Conservation (phyloP, 345 rosid species). For the Salix suchowensis region DNA sequence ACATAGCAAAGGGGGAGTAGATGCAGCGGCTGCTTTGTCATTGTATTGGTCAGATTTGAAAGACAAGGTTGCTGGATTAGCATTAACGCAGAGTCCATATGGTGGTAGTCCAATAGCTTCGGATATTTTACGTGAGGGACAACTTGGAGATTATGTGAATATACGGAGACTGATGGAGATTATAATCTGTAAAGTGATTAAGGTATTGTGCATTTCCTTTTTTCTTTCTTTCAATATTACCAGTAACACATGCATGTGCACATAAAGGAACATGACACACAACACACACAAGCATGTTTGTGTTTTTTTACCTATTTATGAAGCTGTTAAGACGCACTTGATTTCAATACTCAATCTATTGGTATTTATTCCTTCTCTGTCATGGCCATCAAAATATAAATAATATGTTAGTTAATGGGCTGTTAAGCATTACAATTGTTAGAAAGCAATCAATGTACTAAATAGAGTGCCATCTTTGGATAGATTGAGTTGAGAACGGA, state of each 20-base stretch:
- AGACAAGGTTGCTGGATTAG: conserved; percentile 93
- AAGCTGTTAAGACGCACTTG: neutral
- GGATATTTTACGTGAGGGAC: conserved; percentile 89
- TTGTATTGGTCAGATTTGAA: conserved; percentile 91
- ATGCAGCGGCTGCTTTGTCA: conserved; percentile 92
- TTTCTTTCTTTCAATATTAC: neutral
- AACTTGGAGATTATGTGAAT: conserved; percentile 88
- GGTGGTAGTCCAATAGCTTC: conserved; percentile 96
- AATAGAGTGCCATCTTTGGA: neutral
- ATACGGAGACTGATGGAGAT: conserved; percentile 82
- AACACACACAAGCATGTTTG: no score
- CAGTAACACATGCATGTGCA: no score
- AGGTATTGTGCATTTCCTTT: conserved; percentile 39
- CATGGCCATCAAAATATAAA: neutral
- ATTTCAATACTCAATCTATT: neutral
- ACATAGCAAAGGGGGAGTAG: conserved; percentile 99
- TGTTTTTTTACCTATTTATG: neutral
- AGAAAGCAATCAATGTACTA: neutral
- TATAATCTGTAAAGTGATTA: conserved; percentile 81
- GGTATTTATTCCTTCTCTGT: neutral
- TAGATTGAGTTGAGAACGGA: neutral
- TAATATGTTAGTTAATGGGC: neutral
- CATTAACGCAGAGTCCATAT: conserved; percentile 85
- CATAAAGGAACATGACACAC: no score
- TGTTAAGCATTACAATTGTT: neutral